Evolutionary conservation across 768 basidiomycete genomes (phyloP).

Genomic region (Agrocybe chaxingu): DNA sequence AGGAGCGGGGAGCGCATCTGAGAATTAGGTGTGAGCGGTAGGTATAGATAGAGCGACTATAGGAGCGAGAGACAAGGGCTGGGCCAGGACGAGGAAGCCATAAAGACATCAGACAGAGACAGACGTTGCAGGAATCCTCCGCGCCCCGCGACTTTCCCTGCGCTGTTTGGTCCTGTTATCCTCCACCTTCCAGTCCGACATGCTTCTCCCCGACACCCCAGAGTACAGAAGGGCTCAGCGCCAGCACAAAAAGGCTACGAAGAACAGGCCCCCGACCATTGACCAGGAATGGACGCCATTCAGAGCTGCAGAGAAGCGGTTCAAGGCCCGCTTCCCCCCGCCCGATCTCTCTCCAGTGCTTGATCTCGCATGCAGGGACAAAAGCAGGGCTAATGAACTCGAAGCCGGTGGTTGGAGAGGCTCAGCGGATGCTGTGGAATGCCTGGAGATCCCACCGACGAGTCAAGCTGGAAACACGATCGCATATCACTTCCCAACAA

Average conservation of each 20-base stretch:
- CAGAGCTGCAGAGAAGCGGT: slow-evolving; percentile 74
- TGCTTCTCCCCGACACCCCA: slow-evolving; percentile 42
- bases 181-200: slow-evolving; percentile 20
- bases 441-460: slow-evolving; percentile 21
- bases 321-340: slow-evolving; percentile 76
- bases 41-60: slow-evolving; percentile 26
- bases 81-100: slow-evolving; percentile 64
- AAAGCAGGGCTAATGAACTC: slow-evolving; percentile 37
- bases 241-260: slow-evolving; percentile 59
- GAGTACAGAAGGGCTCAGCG: slow-evolving; percentile 60
- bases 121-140: neutral
- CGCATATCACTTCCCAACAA: slow-evolving; percentile 46
- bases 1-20: slow-evolving; percentile 12
- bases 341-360: slow-evolving; percentile 69
- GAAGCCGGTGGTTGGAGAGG: slow-evolving; percentile 47
- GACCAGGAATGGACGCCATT: slow-evolving; percentile 72
- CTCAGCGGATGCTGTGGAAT: slow-evolving; percentile 31
- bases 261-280: slow-evolving; percentile 40
- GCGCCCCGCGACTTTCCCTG: neutral
- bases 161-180: slow-evolving; percentile 31
- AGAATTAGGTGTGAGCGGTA: slow-evolving; percentile 23
- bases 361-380: slow-evolving; percentile 56
- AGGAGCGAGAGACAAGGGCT: slow-evolving; percentile 38
- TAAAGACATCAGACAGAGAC: slow-evolving; percentile 56
- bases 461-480: slow-evolving; percentile 16